These are phyloP conservation scores for Eremochloa ophiuroides DNA, from an alignment of 176 grass and related monocot genomes.

Conservation along the genomic window DNA sequence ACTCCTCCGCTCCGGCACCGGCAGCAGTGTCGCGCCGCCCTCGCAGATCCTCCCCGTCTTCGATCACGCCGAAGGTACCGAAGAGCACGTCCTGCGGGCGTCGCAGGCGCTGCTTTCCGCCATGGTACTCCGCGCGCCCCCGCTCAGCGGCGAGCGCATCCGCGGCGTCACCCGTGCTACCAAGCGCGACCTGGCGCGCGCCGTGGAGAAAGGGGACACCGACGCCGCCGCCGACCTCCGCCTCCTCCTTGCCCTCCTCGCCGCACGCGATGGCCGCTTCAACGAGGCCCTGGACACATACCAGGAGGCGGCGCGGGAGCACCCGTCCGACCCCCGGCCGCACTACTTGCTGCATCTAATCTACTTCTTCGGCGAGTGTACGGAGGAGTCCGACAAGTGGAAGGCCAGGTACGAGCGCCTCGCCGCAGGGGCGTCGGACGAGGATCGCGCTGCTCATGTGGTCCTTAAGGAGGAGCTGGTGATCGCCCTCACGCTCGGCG, in stretches of 20 bases:
- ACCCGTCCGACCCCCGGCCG: not conserved
- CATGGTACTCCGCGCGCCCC: not conserved
- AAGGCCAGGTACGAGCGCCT: not conserved
- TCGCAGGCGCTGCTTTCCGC: not conserved
- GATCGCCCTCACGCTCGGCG: not conserved
- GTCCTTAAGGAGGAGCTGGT: too few relatives aligned
- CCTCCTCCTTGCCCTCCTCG: constrained; percentile 15
- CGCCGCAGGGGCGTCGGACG: not conserved
- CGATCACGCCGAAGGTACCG: too few relatives aligned
- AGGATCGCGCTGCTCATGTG: not conserved
- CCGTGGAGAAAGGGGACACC: not conserved
- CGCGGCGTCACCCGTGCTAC: not conserved
- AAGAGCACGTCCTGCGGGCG: not conserved
- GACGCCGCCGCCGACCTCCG: not conserved
- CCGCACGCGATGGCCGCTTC: constrained; percentile 5
- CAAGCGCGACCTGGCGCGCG: not conserved
- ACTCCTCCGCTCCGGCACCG: too few relatives aligned
- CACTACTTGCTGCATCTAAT: not conserved
- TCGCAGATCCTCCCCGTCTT: not conserved
- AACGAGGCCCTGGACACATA: not conserved
- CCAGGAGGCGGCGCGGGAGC: not conserved
- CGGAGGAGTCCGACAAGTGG: not conserved
- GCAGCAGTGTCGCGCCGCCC: not conserved
- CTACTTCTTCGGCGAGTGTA: not conserved
- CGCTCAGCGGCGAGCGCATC: not conserved